These are phyloP conservation scores for Monilinia vaccinii-corymbosi DNA, from an alignment of 2,329 filamentous ascomycete genomes.

Conservation along the genomic window DNA sequence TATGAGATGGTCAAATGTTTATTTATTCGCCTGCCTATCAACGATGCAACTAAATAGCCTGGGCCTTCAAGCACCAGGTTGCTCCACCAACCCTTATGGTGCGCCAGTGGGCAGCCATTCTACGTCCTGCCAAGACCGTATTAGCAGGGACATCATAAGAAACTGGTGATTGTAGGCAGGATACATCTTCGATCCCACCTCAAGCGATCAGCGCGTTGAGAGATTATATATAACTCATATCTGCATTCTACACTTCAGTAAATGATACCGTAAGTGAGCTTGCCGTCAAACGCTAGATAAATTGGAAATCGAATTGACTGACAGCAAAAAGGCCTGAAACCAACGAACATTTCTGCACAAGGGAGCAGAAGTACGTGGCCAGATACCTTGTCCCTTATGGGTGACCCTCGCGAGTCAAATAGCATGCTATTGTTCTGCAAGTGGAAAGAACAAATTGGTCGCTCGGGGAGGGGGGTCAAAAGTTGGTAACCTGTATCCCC, in stretches of 20 bases:
- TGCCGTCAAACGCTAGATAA: neutral
- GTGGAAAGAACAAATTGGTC: neutral
- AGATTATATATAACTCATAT: neutral
- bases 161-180: neutral
- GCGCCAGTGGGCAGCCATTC: neutral
- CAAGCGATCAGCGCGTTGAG: neutral
- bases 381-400: neutral
- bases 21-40: neutral
- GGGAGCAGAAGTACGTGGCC: neutral
- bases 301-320: neutral
- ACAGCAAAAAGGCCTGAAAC: neutral
- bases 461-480: neutral
- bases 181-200: neutral
- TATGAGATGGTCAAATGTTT: neutral
- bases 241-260: neutral
- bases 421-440: neutral
- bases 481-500: neutral
- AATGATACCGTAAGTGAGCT: neutral
- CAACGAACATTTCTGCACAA: neutral
- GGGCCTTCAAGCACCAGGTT: neutral
- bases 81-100: neutral
- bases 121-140: neutral
- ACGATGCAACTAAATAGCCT: neutral
- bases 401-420: neutral
- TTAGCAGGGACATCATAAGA: neutral